phyloP scores from a whole-genome alignment of 108 stramenopile genomes.

The Stephanodiscus triporus region DNA sequence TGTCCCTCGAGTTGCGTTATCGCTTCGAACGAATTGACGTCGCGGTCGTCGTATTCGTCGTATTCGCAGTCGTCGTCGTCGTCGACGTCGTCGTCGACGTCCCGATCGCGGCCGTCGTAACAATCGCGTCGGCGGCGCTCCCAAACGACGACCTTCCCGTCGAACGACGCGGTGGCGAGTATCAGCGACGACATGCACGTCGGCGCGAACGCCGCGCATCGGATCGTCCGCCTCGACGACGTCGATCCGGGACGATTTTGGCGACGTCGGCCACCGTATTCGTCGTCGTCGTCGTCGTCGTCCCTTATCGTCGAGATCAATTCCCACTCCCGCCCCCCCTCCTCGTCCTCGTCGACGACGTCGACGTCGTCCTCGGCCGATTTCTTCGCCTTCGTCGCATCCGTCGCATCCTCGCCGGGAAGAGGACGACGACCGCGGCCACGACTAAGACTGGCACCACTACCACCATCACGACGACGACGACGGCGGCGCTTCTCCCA shows the following conservation, averaged over 20 bases:
- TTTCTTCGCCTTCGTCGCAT: too few relatives aligned
- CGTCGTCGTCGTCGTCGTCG: background rate
- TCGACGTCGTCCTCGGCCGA: background rate
- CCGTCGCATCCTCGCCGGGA: too few relatives aligned
- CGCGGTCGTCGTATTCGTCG: background rate
- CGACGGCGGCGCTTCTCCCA: slow-evolving; percentile 46
- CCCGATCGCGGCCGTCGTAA: slow-evolving; percentile 3
- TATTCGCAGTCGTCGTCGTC: background rate
- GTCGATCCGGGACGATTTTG: too few relatives aligned
- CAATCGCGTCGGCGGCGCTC: slow-evolving; percentile 31
- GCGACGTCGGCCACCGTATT: too few relatives aligned
- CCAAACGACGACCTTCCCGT: slow-evolving; percentile 91
- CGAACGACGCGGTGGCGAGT: slow-evolving; percentile 91
- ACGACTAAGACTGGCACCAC: background rate
- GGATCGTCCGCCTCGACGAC: slow-evolving; percentile 65
- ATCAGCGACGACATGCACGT: slow-evolving; percentile 31
- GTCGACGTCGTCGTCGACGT: background rate
- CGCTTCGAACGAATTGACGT: slow-evolving; percentile 62
- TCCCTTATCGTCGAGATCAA: slow-evolving; percentile 52
- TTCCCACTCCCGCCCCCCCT: slow-evolving; percentile 14
- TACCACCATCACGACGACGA: background rate
- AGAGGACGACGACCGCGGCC: too few relatives aligned
- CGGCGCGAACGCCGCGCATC: slow-evolving; percentile 75
- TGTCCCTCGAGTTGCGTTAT: slow-evolving; percentile 92
- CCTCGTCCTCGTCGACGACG: background rate